These are phyloP conservation scores for Cutaneotrichosporon cavernicola DNA, from an alignment of 1,284 basidiomycete genomes.

Conservation along the genomic window DNA sequence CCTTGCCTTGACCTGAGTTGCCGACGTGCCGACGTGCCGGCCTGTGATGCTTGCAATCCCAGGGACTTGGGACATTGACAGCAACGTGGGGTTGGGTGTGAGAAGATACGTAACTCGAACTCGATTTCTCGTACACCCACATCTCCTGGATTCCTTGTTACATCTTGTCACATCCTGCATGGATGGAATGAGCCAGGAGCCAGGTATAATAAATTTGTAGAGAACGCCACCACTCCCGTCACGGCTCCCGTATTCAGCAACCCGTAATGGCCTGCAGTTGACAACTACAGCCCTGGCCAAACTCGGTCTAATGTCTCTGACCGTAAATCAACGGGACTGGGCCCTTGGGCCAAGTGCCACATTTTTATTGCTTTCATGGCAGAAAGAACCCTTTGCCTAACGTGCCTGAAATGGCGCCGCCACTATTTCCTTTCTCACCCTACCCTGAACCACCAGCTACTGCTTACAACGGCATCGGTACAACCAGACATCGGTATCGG, in stretches of 20 bases:
- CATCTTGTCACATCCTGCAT: slow-evolving; percentile 1
- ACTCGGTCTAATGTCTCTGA: neutral
- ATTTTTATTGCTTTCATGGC: no score
- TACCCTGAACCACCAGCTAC: neutral
- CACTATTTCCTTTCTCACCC: neutral
- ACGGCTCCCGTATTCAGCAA: neutral
- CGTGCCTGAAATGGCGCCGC: neutral
- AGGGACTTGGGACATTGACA: neutral
- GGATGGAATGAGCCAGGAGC: neutral
- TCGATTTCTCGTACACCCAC: neutral
- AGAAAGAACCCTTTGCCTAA: neutral
- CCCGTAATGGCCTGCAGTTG: neutral
- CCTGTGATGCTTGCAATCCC: neutral
- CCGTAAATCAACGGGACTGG: neutral
- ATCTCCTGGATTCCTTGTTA: neutral
- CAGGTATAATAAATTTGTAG: neutral
- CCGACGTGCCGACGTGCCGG: neutral
- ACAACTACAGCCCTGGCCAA: neutral
- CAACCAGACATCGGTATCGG: neutral
- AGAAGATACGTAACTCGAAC: neutral
- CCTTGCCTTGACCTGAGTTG: neutral
- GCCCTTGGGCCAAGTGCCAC: no score
- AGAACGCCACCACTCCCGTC: neutral
- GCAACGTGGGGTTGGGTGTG: neutral
- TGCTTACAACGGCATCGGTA: neutral